Evolutionary conservation across 2,329 filamentous ascomycete species (phyloP).

Genomic region (Saccharata proteae): DNA sequence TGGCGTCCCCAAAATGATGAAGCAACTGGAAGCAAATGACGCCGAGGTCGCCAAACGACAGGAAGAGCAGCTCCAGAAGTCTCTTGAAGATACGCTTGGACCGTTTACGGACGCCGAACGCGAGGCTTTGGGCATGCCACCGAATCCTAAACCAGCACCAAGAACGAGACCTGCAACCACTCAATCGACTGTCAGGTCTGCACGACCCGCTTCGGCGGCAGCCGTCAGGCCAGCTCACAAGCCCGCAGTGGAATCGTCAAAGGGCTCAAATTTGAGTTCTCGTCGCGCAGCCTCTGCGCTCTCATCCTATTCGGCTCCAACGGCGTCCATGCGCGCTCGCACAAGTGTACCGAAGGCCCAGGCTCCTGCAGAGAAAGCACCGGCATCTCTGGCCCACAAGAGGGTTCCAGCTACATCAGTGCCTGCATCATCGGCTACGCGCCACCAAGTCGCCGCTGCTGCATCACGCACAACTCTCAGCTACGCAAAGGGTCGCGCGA

Average conservation of each 20-base stretch:
- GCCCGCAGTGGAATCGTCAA: conserved; percentile 7
- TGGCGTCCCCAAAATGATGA: conserved; percentile 51
- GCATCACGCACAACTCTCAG: conserved; percentile 74
- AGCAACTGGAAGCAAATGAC: conserved; percentile 39
- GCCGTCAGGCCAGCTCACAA: conserved; percentile 8
- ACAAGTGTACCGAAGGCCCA: conserved; percentile 16
- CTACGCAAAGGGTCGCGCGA: conserved; percentile 63
- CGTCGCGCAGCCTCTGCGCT: conserved; percentile 36
- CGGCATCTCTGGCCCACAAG: conserved; percentile 21
- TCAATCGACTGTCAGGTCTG: too few species aligned
- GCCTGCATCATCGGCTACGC: conserved; percentile 33
- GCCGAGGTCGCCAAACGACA: conserved; percentile 36
- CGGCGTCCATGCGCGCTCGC: conserved; percentile 4
- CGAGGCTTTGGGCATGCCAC: conserved; percentile 35
- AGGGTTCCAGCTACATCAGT: conserved; percentile 18
- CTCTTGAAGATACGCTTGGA: conserved; percentile 48
- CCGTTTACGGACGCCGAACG: conserved; percentile 27
- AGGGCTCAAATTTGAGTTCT: conserved; percentile 40
- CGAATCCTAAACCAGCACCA: conserved; percentile 13
- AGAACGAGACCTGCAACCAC: too few species aligned
- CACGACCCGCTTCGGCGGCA: too few species aligned
- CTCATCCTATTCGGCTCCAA: conserved; percentile 10
- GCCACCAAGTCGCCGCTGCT: conserved; percentile 49
- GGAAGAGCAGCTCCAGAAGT: conserved; percentile 55
- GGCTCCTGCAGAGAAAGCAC: conserved; percentile 26